phyloP scores from a whole-genome alignment of 176 grass and related monocot species.

The Carex parvula region DNA sequence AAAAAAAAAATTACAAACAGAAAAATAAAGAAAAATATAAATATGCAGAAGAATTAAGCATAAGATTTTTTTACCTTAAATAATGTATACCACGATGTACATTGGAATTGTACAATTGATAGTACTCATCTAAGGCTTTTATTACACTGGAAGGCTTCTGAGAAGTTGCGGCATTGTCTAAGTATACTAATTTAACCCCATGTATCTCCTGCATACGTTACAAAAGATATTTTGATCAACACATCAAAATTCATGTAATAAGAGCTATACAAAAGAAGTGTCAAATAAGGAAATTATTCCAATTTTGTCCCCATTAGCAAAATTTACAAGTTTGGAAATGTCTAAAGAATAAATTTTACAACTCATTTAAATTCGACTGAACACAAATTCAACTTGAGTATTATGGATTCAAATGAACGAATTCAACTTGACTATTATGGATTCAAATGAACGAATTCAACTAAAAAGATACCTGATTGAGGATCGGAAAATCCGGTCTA shows the following conservation, averaged over 20 bases:
- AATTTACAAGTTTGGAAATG: not conserved
- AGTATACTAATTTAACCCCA: slow-evolving; percentile 69
- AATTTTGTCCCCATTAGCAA: not conserved
- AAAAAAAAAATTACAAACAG: slow-evolving; percentile 3
- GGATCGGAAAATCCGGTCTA: slow-evolving; percentile 80
- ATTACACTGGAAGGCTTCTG: slow-evolving; percentile 81
- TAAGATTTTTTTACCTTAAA: slow-evolving; percentile 49
- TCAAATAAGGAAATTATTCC: not conserved
- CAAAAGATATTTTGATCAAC: not conserved
- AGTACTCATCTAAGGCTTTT: slow-evolving; percentile 61
- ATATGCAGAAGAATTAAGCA: not conserved
- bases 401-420: not conserved
- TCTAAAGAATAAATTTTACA: not conserved
- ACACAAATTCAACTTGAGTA: slow-evolving; percentile 1
- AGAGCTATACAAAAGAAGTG: not conserved
- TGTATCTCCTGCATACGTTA: slow-evolving; percentile 56
- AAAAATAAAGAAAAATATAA: not conserved
- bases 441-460: not conserved
- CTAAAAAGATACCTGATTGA: slow-evolving; percentile 56
- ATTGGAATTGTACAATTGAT: slow-evolving; percentile 76
- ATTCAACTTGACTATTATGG: not conserved
- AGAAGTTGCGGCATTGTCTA: slow-evolving; percentile 84
- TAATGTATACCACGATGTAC: slow-evolving; percentile 84
- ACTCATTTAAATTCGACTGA: too few species aligned
- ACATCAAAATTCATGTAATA: not conserved